Conservation (phyloP, 441 rosid genomes). For the Eugenia klotzschiana region DNA sequence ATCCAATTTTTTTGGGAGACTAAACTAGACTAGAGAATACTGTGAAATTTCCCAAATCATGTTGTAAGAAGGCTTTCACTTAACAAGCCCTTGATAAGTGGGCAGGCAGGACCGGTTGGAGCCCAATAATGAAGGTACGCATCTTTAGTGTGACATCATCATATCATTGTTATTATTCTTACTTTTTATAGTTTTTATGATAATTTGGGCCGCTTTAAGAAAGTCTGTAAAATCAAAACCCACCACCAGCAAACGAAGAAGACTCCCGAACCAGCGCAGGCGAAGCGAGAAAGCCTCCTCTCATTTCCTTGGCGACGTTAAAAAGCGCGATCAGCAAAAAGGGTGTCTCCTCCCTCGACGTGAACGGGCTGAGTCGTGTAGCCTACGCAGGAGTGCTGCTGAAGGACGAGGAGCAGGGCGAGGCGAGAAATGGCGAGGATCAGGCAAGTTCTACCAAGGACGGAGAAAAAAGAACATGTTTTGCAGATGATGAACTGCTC, state of each 20-base stretch:
- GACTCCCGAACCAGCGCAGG: not conserved
- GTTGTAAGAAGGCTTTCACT: too few species aligned
- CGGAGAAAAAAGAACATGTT: not conserved
- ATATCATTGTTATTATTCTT: too few species aligned
- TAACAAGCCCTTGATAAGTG: too few species aligned
- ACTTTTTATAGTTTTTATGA: too few species aligned
- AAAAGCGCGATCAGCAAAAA: not conserved
- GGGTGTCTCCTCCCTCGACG: not conserved
- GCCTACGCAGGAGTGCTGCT: not conserved
- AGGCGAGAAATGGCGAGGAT: fast-evolving
- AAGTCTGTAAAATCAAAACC: not conserved
- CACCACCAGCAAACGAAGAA: not conserved
- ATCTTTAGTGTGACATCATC: too few species aligned
- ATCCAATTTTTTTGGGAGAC: too few species aligned
- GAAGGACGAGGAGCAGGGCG: not conserved
- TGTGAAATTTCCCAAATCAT: too few species aligned
- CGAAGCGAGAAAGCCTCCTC: not conserved
- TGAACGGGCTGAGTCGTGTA: not conserved
- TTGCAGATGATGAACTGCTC: not conserved
- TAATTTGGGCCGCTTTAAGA: not conserved
- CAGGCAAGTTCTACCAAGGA: not conserved
- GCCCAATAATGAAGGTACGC: too few species aligned
- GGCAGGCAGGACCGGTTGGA: too few species aligned
- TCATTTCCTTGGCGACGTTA: not conserved
- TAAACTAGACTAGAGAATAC: too few species aligned